These are phyloP conservation scores for Cordyceps militaris DNA, from an alignment of 2,329 filamentous ascomycete species.

Conservation along the genomic window DNA sequence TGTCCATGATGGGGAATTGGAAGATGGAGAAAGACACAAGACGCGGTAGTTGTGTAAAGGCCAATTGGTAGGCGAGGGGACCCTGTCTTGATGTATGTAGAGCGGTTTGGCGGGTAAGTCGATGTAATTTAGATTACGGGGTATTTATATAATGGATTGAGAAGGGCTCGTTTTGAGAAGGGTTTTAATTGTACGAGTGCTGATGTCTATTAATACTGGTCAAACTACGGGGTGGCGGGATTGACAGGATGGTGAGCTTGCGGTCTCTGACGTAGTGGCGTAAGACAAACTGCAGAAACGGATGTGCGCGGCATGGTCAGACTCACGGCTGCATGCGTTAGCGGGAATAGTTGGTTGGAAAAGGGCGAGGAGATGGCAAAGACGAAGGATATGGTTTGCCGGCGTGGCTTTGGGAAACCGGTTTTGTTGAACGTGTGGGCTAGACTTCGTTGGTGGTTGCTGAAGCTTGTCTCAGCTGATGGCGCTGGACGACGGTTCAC, in stretches of 20 bases:
- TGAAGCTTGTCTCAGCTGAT: background rate
- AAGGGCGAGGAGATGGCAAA: background rate
- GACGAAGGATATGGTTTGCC: background rate
- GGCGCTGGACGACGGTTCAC: background rate
- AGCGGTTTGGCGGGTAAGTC: too few relatives aligned
- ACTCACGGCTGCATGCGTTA: background rate
- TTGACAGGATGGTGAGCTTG: background rate
- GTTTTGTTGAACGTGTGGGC: background rate
- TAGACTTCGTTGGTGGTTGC: background rate
- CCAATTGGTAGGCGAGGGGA: too few relatives aligned
- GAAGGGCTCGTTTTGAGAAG: too few relatives aligned
- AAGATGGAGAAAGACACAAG: background rate
- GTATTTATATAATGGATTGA: too few relatives aligned
- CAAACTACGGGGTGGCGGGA: background rate
- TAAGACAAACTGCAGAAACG: background rate
- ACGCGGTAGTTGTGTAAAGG: too few relatives aligned
- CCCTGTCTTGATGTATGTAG: too few relatives aligned
- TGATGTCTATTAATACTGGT: constrained; percentile 8
- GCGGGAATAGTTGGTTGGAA: background rate
- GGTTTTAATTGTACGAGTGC: too few relatives aligned
- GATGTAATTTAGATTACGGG: background rate
- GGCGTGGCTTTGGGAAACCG: constrained; percentile 3
- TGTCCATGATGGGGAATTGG: constrained; percentile 47
- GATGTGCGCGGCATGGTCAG: background rate
- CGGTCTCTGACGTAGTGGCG: constrained; percentile 10